Base-by-base conservation (phyloP, 305 asterid species). In the Solanum chacoense region DNA sequence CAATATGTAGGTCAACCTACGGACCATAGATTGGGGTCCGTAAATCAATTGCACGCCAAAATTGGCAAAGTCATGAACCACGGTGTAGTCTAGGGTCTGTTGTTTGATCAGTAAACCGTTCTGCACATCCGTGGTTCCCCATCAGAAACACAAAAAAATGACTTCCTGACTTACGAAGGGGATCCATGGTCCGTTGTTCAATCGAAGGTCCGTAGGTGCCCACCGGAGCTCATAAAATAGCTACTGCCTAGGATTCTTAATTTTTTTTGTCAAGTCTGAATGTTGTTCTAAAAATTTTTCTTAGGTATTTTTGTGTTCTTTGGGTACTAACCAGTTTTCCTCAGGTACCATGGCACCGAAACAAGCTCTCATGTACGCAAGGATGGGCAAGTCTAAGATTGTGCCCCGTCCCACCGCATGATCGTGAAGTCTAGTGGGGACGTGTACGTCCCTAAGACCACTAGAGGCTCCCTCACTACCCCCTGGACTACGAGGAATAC, bases 41-140 rank as follows among this genome's bases (percentile, higher is more conserved):
- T 3, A 40, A 40, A 40, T 40, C 50, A 11, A 40, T 40, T 40
- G 6, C 50, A 11, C 2, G 12, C 50, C 50, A 40, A 40, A 40
- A 40, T 1, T 40, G 6, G 50, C 50, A 40, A 11, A 40, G 50
- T 40, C 50, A 40, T 12, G 6, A 40, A 40, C 50, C 50, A 40
- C 50, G 16, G 50, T 40, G 1, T 40, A 1, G 50, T 40, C 16
- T 40, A 40, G 0, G 50, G 50, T 38, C 0, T 38, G 45, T 38
- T 0, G 4, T 38, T 38, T 42, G 0, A 13, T 45, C 3, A 3
- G 0, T 0, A 16, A 7, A 45, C 22, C 22, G 0, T 45, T 45
- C 3, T 45, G 3, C 22, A 45, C 20, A 45, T 45, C 0, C 63
- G 20, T 45, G 22, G 63, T 45, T 45, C 63, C 63, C 20, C 7